Evolutionary conservation across 352 stramenopile genomes (phyloP), one percentile per base, ranked within the genome.

Genomic region (Peronosclerospora sorghi): DNA sequence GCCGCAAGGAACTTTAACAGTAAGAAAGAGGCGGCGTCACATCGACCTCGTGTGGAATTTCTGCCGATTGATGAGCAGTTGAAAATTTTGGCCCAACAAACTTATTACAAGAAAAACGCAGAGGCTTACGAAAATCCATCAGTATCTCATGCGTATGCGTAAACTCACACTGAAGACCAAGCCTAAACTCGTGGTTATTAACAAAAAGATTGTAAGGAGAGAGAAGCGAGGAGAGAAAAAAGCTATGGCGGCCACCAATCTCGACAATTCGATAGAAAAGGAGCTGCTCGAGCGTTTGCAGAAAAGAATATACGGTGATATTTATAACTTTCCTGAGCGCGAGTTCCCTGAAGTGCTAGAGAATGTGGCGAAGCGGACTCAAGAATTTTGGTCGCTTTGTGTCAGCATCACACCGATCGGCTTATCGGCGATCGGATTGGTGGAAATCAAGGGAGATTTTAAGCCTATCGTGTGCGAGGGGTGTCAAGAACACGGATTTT

Each of bases 51-150:
- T n/a, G n/a, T n/a, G n/a, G n/a, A 90, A 44, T 93, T 86, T 24
- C 39, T 93, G 24, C 80, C 80, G 13, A 86, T 93, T 41, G 80
- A 93, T 21, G 90, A 78, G 80, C 77, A 90, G 39, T 84, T 75
- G 26, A 90, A 90, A 97, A 59, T 98, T 96, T 61, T 98, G 97
- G 73, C 95, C 95, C 12, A 98, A 98, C 67, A 97, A 97, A 48
- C 67, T 98, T 14, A 76, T 98, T 30, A 92, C 98, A 81, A 88
- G 95, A 54, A 98, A 97, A 79, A 99, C 99, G 61, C 95, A 99
- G 75, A 75, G 96, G 26, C 77, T 99, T 32, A 98, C 95, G 24
- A 98, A 98, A 67, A 98, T 99, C n/a, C n/a, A n/a, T n/a, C n/a
- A n/a, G n/a, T n/a, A n/a, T n/a, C n/a, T n/a, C n/a, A n/a, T n/a